phyloP scores from a whole-genome alignment of 768 basidiomycete genomes.

The Kockovaella imperatae region DNA sequence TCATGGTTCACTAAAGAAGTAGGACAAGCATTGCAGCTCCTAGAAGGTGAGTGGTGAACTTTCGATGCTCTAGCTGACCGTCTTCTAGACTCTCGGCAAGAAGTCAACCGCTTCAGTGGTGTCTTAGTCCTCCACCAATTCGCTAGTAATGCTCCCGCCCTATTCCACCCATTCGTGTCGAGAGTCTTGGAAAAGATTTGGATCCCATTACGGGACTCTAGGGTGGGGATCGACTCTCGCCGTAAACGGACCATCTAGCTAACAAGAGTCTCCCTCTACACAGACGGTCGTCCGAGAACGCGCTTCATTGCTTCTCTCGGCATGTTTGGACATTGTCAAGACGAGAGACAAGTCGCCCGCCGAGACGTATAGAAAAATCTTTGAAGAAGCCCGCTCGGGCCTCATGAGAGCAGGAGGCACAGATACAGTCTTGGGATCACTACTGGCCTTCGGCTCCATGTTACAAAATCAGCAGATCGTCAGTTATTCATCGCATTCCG shows the following conservation, averaged over 20 bases:
- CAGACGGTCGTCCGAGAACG: constrained; percentile 77
- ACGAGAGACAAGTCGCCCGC: constrained; percentile 58
- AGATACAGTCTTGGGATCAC: constrained; percentile 84
- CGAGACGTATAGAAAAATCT: constrained; percentile 67
- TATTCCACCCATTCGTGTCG: constrained; percentile 80
- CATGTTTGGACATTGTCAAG: constrained; percentile 77
- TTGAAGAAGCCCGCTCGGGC: constrained; percentile 69
- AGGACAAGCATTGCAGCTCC: constrained; percentile 68
- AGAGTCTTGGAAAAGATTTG: constrained; percentile 89
- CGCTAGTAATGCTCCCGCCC: constrained; percentile 74
- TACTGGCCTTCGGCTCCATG: constrained; percentile 84
- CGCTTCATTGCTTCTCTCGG: constrained; percentile 85
- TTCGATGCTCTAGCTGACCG: constrained; percentile 1
- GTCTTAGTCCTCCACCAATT: constrained; percentile 91
- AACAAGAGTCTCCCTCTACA: neutral
- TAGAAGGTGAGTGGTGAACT: constrained; percentile 46
- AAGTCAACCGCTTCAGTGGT: constrained; percentile 82
- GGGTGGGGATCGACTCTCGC: constrained; percentile 48
- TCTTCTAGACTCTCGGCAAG: constrained; percentile 59
- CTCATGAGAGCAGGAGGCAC: constrained; percentile 71
- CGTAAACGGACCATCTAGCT: neutral
- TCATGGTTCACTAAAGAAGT: constrained; percentile 85
- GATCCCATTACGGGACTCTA: constrained; percentile 75
- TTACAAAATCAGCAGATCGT: constrained; percentile 92
- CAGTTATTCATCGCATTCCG: constrained; percentile 31